These are phyloP conservation scores for Mycena sanguinolenta DNA, from an alignment of 768 basidiomycete species.

Conservation along the genomic window DNA sequence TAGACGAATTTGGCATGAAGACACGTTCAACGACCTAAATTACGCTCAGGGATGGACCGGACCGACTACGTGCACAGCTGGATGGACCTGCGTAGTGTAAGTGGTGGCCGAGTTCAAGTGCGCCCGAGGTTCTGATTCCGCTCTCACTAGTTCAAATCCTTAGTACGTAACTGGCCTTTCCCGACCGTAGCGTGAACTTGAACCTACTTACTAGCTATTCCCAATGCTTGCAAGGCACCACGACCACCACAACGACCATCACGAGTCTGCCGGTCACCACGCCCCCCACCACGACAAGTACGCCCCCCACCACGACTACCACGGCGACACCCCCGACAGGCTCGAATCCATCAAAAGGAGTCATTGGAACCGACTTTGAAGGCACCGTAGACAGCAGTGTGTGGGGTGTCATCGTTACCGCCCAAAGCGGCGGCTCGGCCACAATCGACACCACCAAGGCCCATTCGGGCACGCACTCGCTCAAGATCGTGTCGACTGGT, in stretches of 20 bases:
- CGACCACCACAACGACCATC: conserved; percentile 31
- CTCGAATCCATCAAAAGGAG: conserved; percentile 29
- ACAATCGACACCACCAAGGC: conserved; percentile 39
- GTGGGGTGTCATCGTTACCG: too few relatives aligned
- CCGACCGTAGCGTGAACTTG: conserved; percentile 13
- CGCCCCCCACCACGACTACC: conserved; percentile 33
- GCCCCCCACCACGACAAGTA: conserved; percentile 22
- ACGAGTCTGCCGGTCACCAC: conserved; percentile 30
- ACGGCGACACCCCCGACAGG: conserved; percentile 30
- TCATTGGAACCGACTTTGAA: conserved; percentile 39
- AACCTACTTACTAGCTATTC: conserved; percentile 31
- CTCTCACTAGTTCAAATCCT: conserved; percentile 24
- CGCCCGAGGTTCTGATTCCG: too few relatives aligned
- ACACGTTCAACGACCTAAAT: conserved; percentile 23
- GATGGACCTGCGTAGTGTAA: too few relatives aligned
- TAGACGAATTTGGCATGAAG: conserved; percentile 24
- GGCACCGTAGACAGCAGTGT: conserved; percentile 32
- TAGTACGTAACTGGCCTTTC: conserved; percentile 28
- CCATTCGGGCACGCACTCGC: conserved; percentile 38
- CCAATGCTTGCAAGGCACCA: too few relatives aligned
- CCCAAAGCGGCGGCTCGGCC: conserved; percentile 36
- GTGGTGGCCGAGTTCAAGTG: too few relatives aligned
- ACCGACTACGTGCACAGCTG: too few relatives aligned
- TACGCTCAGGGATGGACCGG: too few relatives aligned
- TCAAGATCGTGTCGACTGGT: conserved; percentile 38